Evolutionary conservation across 2,329 filamentous ascomycete genomes (phyloP).

Genomic region (Trichoderma gracile): DNA sequence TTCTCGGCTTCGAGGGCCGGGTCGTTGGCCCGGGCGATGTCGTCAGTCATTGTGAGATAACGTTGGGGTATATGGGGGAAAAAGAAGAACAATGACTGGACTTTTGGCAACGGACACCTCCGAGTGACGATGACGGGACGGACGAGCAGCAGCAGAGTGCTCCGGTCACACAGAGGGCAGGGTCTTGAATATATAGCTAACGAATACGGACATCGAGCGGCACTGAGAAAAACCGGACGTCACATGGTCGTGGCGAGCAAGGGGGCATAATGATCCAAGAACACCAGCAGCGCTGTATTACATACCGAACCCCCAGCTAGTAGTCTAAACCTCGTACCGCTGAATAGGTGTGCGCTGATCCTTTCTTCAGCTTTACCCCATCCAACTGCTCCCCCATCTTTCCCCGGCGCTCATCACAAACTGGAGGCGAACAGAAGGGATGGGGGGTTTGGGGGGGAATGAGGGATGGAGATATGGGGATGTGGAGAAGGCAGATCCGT

Average conservation of each 20-base stretch:
- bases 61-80: neutral
- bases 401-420: slow-evolving; percentile 7
- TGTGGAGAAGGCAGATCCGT: slow-evolving; percentile 21
- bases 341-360: no score
- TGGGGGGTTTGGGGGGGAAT: no score
- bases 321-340: no score
- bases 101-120: neutral
- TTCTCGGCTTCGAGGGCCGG: slow-evolving; percentile 22
- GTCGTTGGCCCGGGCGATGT: slow-evolving; percentile 27
- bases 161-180: neutral
- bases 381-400: slow-evolving; percentile 19
- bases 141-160: neutral
- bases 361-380: neutral
- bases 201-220: neutral
- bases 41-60: slow-evolving; percentile 27
- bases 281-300: no score
- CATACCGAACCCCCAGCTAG: neutral
- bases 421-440: no score
- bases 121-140: neutral
- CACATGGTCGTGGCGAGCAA: slow-evolving; percentile 18
- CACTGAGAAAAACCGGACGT: slow-evolving; percentile 3
- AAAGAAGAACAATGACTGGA: neutral
- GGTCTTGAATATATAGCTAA: neutral
- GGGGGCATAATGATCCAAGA: neutral
- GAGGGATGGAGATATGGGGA: slow-evolving; percentile 9